Evolutionary conservation across 2,329 filamentous ascomycete genomes (phyloP), one percentile per base, ranked within the genome.

Genomic region (Stemphylium vesicarium): DNA sequence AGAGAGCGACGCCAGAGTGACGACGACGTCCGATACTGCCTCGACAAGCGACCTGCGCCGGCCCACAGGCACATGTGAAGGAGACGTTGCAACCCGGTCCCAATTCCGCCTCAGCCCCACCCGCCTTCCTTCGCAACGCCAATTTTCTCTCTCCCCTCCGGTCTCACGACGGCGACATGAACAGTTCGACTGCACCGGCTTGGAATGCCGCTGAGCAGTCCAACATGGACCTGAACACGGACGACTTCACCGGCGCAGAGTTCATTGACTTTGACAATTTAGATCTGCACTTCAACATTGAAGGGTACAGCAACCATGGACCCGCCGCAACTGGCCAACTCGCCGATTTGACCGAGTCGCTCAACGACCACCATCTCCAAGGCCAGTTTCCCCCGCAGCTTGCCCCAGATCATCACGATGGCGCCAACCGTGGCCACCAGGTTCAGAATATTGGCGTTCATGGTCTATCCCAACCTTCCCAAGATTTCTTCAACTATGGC

Each of bases 191-290:
- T 42, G 56, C 63, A 29, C 64, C 71, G 57, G 57, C 74, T 59
- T 81, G 78, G 79, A 71, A 66, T 55, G 63, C 65, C 32, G 64
- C 65, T 31, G 76, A 78, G 53, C 72, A 72, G 20, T 72, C 77
- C 56, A 63, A 71, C 55, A 77, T 80, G 77, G 74, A 74, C 56
- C 64, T 72, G 33, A 66, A 75, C 32, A 70, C 76, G 26, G 72
- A 80, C 33, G 76, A 80, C 56, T 76, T 80, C 49, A 72, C 69
- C 53, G 76, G 74, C 54, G 70, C 81, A 40, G 75, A 81, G 63
- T 51, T 57, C 53, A 60, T 80, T 61, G 77, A 80, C 63, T 69
- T 74, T 43, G 71, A 69, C 55, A 60, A 65, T 54, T 60, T 73
- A 56, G 67, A 73, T 48, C 62, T 75, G 46, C 64, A 64, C 60